Evolutionary conservation across 2,329 filamentous ascomycete species (phyloP).

Genomic region (Canariomyces notabilis): DNA sequence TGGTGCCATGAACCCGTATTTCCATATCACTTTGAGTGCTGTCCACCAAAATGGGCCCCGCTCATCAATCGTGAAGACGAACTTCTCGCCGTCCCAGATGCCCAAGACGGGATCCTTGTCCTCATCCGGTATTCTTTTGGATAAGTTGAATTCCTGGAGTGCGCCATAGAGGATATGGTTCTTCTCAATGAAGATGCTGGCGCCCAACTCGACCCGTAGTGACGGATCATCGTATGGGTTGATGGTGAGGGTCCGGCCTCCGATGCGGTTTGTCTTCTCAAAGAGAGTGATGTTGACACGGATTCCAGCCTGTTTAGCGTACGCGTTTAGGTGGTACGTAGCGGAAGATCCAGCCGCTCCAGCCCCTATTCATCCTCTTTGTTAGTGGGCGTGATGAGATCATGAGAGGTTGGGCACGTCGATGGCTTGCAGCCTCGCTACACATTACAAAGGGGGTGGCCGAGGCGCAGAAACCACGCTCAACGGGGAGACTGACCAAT

Average conservation of each 20-base stretch:
- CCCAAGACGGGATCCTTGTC: constrained; percentile 57
- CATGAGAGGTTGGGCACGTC: too few species aligned
- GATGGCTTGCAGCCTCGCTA: too few species aligned
- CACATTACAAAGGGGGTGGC: too few species aligned
- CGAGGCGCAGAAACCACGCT: too few species aligned
- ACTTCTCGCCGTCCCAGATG: constrained; percentile 76
- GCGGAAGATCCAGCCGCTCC: constrained; percentile 83
- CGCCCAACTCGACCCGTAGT: constrained; percentile 77
- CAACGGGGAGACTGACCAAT: constrained; percentile 26
- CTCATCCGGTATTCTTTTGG: constrained; percentile 41
- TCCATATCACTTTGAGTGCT: constrained; percentile 72
- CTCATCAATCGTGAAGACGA: constrained; percentile 63
- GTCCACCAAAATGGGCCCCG: constrained; percentile 71
- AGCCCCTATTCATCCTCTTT: constrained; percentile 60
- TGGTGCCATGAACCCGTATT: constrained; percentile 70
- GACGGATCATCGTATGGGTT: constrained; percentile 63
- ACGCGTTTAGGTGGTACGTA: constrained; percentile 75
- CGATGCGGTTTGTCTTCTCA: constrained; percentile 71
- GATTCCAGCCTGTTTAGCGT: constrained; percentile 56
- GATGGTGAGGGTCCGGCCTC: constrained; percentile 83
- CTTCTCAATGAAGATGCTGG: constrained; percentile 81
- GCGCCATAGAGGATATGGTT: constrained; percentile 80
- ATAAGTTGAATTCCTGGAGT: constrained; percentile 64
- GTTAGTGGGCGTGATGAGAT: neutral
- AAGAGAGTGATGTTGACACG: constrained; percentile 79